Evolutionary conservation across 1,284 basidiomycete genomes (phyloP), one percentile per base, ranked within the genome.

Genomic region (Trichosporon sp.): DNA sequence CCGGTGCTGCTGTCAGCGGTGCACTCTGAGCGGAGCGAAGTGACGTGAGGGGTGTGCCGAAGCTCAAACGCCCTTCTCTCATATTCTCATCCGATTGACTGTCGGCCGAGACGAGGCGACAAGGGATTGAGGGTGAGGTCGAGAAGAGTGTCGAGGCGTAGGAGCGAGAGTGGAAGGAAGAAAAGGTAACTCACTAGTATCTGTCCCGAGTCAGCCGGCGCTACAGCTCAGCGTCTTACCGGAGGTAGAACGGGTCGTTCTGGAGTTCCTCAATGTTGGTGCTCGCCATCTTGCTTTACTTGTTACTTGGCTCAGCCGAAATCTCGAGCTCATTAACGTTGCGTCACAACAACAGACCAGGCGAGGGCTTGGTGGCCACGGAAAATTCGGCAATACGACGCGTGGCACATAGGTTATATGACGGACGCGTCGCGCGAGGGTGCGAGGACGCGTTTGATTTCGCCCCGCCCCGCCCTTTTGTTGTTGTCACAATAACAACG

Each of bases 161-260:
- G 16, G 16, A 46, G 43, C 4, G 14, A 6, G 26, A 26, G 26
- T 26, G 2, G 12, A 10, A 26, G 11, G 38, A 16, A 5, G 32
- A 1, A 16, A 35, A 26, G 40, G 26, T n/a, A 0, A 87, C 90
- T 78, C 84, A 94, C 92, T 94, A 94, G 86, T 94, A 94, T 89
- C 92, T 93, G 75, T 46, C 14, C 37, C 68, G 48, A 26, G 70
- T 76, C 68, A 78, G 71, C 59, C 51, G 4, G 11, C 11, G 19
- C 37, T 16, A 26, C 37, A 14, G 21, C 21, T 5, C 7, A 11
- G 21, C 87, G 4, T 5, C 43, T 46, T 46, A 92, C 92, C 93
- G 88, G 75, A 94, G 87, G 85, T 95, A 95, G 85, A 94, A 92
- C 14, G 90, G 90, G 80, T 92, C 91, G 78, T 87, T 79, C 71